A percentile compares a stretch with the other conserved stretches of the same genome.
Conservation (phyloP, 768 basidiomycete species). For the Rhizopogon vesiculosus region DNA sequence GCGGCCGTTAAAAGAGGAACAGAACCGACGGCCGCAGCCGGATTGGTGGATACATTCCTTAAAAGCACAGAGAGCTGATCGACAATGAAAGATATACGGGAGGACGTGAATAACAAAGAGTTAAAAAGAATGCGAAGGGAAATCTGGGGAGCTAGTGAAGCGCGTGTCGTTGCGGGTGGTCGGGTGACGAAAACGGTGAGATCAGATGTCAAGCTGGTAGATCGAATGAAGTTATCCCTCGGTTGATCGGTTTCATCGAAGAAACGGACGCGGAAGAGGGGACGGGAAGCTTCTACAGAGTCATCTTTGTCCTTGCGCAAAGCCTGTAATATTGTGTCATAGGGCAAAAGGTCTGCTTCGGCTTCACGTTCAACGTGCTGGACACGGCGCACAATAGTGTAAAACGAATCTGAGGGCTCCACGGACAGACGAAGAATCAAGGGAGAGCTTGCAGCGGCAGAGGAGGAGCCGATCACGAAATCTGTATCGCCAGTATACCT, state of each 20-base stretch:
- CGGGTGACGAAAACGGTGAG: conserved; percentile 86
- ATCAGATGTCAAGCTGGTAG: conserved; percentile 85
- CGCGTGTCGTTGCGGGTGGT: conserved; percentile 61
- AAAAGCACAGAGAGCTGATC: conserved; percentile 84
- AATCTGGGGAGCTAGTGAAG: conserved; percentile 68
- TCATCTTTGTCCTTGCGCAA: conserved; percentile 66
- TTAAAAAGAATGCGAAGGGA: conserved; percentile 89
- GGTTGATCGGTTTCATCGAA: conserved; percentile 85
- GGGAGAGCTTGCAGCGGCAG: conserved; percentile 68
- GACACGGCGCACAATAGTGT: conserved; percentile 81
- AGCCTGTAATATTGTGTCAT: conserved; percentile 68
- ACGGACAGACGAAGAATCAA: conserved; percentile 80
- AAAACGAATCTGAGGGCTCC: conserved; percentile 84
- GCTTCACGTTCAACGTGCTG: conserved; percentile 83
- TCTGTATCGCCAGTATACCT: conserved; percentile 95
- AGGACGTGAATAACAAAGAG: conserved; percentile 82
- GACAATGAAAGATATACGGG: conserved; percentile 72
- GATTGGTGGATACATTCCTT: conserved; percentile 63
- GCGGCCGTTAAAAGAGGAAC: conserved; percentile 73
- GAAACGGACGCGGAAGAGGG: conserved; percentile 93
- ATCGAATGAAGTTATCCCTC: conserved; percentile 68
- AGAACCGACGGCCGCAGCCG: conserved; percentile 67
- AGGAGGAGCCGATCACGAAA: conserved; percentile 86
- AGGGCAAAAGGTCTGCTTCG: conserved; percentile 75
- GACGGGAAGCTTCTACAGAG: conserved; percentile 40